Base-by-base conservation (phyloP, 1,284 basidiomycete genomes). In the Phellinidium pouzarii region DNA sequence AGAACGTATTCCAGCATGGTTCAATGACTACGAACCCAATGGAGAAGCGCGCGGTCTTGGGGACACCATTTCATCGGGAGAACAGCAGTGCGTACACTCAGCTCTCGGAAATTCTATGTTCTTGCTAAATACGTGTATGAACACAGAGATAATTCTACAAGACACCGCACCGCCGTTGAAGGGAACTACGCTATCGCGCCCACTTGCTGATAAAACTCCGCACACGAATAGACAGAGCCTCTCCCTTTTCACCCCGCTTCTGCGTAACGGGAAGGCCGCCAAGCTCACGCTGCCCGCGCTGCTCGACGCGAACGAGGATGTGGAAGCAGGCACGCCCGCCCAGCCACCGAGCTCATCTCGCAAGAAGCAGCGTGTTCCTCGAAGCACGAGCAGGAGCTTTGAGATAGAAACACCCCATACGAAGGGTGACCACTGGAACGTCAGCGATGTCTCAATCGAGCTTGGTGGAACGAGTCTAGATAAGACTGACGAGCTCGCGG, bases 381-480 rank as follows among this genome's bases (percentile, higher is more conserved):
- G 51, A 63, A 72, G 66, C 51, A 7, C 41, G 8, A 55, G 53
- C 27, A 73, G 71, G 57, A 68, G 56, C 14, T 85, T 87, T 59
- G 73, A 84, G 62, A n/a, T n/a, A n/a, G n/a, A n/a, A n/a, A 89
- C 87, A 0, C 87, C 87, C 1, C 57, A 73, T 41, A 81, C 80
- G n/a, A 71, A 70, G 9, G 84, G 83, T 8, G 76, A 80, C 54
- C 78, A 83, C 56, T 89, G 86, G 86, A 84, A 90, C 60, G 74
- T 85, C 36, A 81, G 78, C 59, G 84, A 86, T 48, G 71, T 72
- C 1, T 78, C 78, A 48, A 70, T 84, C n/a, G 69, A 70, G 4
- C 54, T 73, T 11, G 65, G 61, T 2, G 70, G 71, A 34, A 60
- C 63, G 3, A 60, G 67, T 29, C 58, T 63, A 5, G 63, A 63